phyloP scores from a whole-genome alignment of 2,329 filamentous ascomycete genomes.

The Trichoderma asperellum region DNA sequence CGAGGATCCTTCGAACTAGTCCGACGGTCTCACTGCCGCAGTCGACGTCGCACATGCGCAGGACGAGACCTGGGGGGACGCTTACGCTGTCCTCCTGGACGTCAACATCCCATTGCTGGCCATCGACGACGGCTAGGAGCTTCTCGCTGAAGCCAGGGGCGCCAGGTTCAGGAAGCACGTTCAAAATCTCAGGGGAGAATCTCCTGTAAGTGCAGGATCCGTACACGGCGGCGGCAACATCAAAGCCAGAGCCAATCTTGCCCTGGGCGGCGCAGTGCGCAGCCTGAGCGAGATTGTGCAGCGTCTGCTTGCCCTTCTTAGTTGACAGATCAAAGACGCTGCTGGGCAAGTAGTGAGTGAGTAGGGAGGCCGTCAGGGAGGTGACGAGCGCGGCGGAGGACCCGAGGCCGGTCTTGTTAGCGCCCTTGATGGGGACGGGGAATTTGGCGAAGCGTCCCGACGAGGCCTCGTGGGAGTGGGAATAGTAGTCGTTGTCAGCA shows the following conservation, averaged over 20 bases:
- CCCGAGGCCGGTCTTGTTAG: conserved; percentile 94
- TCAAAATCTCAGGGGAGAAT: conserved; percentile 82
- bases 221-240: conserved; percentile 90
- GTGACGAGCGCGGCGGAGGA: conserved; percentile 95
- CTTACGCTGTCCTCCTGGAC: conserved; percentile 70
- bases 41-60: conserved; percentile 95
- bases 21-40: conserved; percentile 91
- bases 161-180: conserved; percentile 67
- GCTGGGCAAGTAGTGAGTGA: conserved; percentile 72
- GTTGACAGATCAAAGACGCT: conserved; percentile 60
- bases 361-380: conserved; percentile 75
- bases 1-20: conserved; percentile 91
- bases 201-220: conserved; percentile 88
- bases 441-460: conserved; percentile 73
- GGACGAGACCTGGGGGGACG: conserved; percentile 72
- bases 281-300: conserved; percentile 93
- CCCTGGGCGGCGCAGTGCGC: conserved; percentile 95
- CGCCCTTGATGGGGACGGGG: conserved; percentile 71
- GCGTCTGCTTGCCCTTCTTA: conserved; percentile 57
- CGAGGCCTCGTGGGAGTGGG: conserved; percentile 52
- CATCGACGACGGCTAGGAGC: conserved; percentile 69
- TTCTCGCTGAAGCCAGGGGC: conserved; percentile 66
- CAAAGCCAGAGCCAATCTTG: conserved; percentile 94
- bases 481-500: conserved; percentile 97
- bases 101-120: conserved; percentile 76